Evolutionary conservation across 2,329 filamentous ascomycete genomes (phyloP).

Genomic region (Ophiocordyceps camponoti-floridani): DNA sequence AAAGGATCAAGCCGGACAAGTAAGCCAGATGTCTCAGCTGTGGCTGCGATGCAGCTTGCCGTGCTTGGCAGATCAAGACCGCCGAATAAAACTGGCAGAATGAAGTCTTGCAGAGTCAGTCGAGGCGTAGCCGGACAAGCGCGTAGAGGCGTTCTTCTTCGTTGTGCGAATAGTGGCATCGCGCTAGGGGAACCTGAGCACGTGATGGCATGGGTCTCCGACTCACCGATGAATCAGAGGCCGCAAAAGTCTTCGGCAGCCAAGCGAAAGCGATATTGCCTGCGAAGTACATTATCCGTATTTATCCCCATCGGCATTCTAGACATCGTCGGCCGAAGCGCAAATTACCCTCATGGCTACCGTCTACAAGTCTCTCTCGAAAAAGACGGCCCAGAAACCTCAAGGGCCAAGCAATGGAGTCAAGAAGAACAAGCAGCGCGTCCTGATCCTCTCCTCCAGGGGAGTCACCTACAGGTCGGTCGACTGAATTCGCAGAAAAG

Average conservation of each 20-base stretch:
- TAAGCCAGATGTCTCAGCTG: not conserved
- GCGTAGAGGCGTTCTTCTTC: not conserved
- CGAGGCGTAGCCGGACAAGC: not conserved
- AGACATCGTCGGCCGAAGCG: not conserved
- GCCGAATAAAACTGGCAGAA: not conserved
- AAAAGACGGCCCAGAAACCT: slow-evolving; percentile 30
- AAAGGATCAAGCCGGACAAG: not conserved
- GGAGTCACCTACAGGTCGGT: slow-evolving; percentile 73
- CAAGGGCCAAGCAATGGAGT: slow-evolving; percentile 29
- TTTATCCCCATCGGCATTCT: no score
- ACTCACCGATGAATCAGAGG: no score
- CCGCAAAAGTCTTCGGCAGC: not conserved
- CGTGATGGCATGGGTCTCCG: not conserved
- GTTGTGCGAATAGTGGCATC: not conserved
- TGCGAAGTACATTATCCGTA: no score
- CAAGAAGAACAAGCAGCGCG: slow-evolving; percentile 53
- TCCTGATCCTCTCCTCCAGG: slow-evolving; percentile 80
- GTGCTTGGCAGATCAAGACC: not conserved
- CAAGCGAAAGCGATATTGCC: no score
- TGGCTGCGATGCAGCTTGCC: not conserved
- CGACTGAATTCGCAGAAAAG: not conserved
- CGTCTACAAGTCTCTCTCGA: slow-evolving; percentile 59
- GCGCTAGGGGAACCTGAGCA: not conserved
- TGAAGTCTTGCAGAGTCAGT: not conserved
- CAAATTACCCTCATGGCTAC: slow-evolving; percentile 31